Evolutionary conservation across 1,284 basidiomycete genomes (phyloP).

Genomic region (Melampsora americana): DNA sequence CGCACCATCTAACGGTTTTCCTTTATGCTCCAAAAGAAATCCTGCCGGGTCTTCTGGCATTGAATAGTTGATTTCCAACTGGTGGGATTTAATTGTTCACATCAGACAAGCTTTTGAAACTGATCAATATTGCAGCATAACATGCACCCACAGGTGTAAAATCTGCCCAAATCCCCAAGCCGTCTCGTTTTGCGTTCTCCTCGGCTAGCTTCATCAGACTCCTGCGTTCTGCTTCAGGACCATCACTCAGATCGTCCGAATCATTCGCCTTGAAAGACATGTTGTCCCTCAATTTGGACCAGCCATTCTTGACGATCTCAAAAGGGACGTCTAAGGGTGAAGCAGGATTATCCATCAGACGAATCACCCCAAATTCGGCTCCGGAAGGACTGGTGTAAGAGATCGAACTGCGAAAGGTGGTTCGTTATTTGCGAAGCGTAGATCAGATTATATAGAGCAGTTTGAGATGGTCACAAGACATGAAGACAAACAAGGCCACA

Average conservation of each 20-base stretch:
- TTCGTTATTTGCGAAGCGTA: not conserved
- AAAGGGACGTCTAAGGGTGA: conserved; percentile 64
- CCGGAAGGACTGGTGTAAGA: conserved; percentile 43
- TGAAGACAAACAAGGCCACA: conserved; percentile 22
- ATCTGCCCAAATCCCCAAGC: conserved; percentile 77
- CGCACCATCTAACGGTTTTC: conserved; percentile 77
- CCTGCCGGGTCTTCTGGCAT: conserved; percentile 87
- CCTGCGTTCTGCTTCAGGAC: conserved; percentile 56
- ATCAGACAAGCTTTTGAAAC: not conserved
- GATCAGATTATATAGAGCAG: not conserved
- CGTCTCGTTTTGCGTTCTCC: conserved; percentile 75
- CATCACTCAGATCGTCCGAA: conserved; percentile 35
- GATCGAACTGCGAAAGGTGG: conserved; percentile 3
- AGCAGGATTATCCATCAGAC: conserved; percentile 18
- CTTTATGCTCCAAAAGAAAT: conserved; percentile 87
- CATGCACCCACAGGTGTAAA: conserved; percentile 58
- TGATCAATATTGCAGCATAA: not conserved
- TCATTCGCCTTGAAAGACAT: conserved; percentile 65
- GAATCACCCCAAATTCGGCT: conserved; percentile 35
- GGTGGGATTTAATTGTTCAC: not conserved
- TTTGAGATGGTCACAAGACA: not conserved
- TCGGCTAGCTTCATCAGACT: conserved; percentile 58
- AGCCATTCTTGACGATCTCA: conserved; percentile 77
- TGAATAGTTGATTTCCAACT: conserved; percentile 67
- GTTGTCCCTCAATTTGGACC: conserved; percentile 85